Percentiles rank a stretch among this genome's conserved stretches.
These are phyloP conservation scores for Cryptococcus sp. DNA, from an alignment of 1,284 basidiomycete species.

Conservation along the genomic window DNA sequence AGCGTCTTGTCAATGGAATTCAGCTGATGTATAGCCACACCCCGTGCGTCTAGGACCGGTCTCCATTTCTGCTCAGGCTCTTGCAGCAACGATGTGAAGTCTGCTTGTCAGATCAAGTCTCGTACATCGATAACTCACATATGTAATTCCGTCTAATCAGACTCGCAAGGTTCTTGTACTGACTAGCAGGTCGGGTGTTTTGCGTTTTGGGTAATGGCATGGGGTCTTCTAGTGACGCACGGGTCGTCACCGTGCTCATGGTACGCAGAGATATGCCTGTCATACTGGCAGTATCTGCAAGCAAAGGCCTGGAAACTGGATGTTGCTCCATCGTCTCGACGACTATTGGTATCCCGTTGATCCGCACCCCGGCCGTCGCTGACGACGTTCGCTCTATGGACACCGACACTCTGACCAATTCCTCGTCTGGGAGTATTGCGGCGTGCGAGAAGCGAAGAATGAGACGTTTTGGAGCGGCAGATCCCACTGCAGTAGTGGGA, in stretches of 20 bases:
- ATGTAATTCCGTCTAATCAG: constrained; percentile 93
- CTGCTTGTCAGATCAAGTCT: constrained; percentile 27
- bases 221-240: constrained; percentile 19
- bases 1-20: constrained; percentile 97
- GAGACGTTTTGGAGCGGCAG: constrained; percentile 61
- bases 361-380: constrained; percentile 59
- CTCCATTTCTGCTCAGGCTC: constrained; percentile 99
- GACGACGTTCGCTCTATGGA: constrained; percentile 73
- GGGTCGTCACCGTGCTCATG: constrained; percentile 20
- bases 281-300: constrained; percentile 46
- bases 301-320: constrained; percentile 23
- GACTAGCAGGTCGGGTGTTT: constrained; percentile 62
- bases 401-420: constrained; percentile 76
- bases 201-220: constrained; percentile 15
- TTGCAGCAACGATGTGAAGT: constrained; percentile 94
- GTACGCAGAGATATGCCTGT: constrained; percentile 46
- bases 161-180: constrained; percentile 75
- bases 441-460: constrained; percentile 71
- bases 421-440: constrained; percentile 59
- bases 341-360: constrained; percentile 78
- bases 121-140: constrained; percentile 50
- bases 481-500: constrained; percentile 48
- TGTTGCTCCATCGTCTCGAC: constrained; percentile 57
- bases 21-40: constrained; percentile 91
- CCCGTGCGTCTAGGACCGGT: constrained; percentile 75